Conservation (phyloP, 2,329 filamentous ascomycete genomes). For the Chaetoscypha palmicola region DNA sequence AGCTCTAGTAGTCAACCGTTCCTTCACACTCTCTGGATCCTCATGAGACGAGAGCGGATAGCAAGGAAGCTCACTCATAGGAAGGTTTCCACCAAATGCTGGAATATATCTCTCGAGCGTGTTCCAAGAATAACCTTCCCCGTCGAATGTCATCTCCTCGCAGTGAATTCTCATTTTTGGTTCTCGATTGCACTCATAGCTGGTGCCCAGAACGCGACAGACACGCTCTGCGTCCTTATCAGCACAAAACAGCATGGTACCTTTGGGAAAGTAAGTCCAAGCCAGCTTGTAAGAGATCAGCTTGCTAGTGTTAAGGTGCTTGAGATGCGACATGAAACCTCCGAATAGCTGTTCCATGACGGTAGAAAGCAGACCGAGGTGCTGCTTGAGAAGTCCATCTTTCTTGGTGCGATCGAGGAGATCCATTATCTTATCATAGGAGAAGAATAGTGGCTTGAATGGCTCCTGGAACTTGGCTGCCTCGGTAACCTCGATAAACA, state of each 20-base stretch:
- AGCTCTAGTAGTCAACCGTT: conserved; percentile 31
- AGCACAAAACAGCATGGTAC: conserved; percentile 35
- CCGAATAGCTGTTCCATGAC: conserved; percentile 39
- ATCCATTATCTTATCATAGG: conserved; percentile 36
- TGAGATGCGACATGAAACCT: conserved; percentile 33
- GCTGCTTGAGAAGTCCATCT: conserved; percentile 31
- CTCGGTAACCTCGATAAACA: conserved; percentile 35
- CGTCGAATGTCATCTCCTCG: conserved; percentile 37
- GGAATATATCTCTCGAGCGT: conserved; percentile 29
- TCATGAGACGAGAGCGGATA: conserved; percentile 32
- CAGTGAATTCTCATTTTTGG: conserved; percentile 17
- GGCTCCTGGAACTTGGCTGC: conserved; percentile 34
- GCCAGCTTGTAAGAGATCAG: conserved; percentile 37
- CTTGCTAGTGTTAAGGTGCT: conserved; percentile 32
- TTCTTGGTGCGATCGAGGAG: conserved; percentile 27
- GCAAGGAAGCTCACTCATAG: conserved; percentile 34
- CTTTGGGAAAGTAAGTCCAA: conserved; percentile 40
- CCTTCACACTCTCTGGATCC: conserved; percentile 19
- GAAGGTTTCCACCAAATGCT: conserved; percentile 35
- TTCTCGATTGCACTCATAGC: conserved; percentile 2
- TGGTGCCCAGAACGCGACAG: conserved; percentile 19
- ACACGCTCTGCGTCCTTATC: conserved; percentile 37
- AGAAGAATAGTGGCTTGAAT: conserved; percentile 39
- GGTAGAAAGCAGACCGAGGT: conserved; percentile 35
- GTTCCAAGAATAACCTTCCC: conserved; percentile 39